These are phyloP conservation scores for Xylaria sp. DNA, from an alignment of 2,329 filamentous ascomycete species.

Conservation along the genomic window DNA sequence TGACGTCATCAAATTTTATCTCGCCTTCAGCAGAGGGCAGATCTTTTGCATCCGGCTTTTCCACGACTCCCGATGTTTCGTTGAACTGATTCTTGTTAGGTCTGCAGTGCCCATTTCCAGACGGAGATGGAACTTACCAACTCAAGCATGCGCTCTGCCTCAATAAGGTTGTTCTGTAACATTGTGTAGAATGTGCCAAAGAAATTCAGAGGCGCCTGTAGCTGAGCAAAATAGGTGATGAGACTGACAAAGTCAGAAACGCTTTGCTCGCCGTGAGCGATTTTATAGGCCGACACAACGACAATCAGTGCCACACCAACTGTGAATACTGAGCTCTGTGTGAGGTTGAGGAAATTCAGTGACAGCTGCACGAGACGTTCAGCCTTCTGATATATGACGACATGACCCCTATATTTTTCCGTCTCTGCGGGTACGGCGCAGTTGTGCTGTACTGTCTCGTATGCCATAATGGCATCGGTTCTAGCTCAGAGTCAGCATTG, in stretches of 20 bases:
- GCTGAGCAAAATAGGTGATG: slow-evolving; percentile 45
- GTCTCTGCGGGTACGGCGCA: slow-evolving; percentile 66
- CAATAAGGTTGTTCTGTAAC: slow-evolving; percentile 53
- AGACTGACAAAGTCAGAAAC: slow-evolving; percentile 60
- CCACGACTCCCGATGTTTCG: slow-evolving; percentile 50
- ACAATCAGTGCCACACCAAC: slow-evolving; percentile 64
- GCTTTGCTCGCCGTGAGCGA: slow-evolving; percentile 57
- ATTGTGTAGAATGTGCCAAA: slow-evolving; percentile 58
- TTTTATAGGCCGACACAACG: slow-evolving; percentile 66
- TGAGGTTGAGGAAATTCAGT: slow-evolving; percentile 64
- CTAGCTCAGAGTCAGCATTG: slow-evolving; percentile 29
- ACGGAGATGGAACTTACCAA: slow-evolving; percentile 39
- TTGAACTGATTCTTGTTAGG: slow-evolving; percentile 43
- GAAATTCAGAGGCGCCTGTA: slow-evolving; percentile 62
- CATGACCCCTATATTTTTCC: slow-evolving; percentile 60
- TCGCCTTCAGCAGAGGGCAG: slow-evolving; percentile 45
- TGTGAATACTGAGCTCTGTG: slow-evolving; percentile 68
- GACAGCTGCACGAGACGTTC: slow-evolving; percentile 63
- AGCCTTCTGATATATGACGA: slow-evolving; percentile 61
- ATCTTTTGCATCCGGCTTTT: slow-evolving; percentile 46
- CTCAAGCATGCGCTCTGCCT: slow-evolving; percentile 53
- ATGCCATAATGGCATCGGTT: slow-evolving; percentile 55
- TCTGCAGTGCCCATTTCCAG: not conserved
- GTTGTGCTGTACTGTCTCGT: slow-evolving; percentile 68
- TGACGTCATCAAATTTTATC: slow-evolving; percentile 50